Base-by-base conservation (phyloP, 306 rosid species). In the Crataegus laevigata region DNA sequence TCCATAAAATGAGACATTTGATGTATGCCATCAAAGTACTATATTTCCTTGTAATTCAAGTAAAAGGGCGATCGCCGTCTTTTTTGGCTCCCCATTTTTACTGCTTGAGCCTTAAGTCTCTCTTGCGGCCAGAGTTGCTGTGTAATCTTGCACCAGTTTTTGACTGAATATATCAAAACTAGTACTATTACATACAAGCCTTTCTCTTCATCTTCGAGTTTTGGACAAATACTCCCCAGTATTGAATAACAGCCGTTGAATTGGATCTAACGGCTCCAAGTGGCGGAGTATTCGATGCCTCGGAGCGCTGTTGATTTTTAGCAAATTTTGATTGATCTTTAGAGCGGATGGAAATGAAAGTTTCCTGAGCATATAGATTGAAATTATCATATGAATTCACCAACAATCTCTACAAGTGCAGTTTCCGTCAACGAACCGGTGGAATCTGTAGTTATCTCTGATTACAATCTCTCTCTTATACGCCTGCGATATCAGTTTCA, bases 31-130 rank as follows among this genome's bases (percentile, higher is more conserved):
- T 84, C 79, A 43, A 73, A 86, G 78, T 66, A 50, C 82, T 73
- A 69, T 75, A 69, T 64, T 78, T 29, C 51, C 80, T 59, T 18
- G 67, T 79, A 79, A 57, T 80, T 54, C 68, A n/a, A 81, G 77
- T 70, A 28, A 80, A 78, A 80, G 86, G 91, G 91, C 74, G 66
- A 89, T 76, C 74, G 88, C 88, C 85, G 45, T 60, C 82, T 90
- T 92, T 89, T 85, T 69, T 86, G 93, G 93, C 90, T 72, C 75
- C 85, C 86, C 79, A 71, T 67, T 66, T 78, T 50, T 47, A 47
- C 47, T 75, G 21, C 51, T 72, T 69, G 66, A 79, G 77, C 52
- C 75, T 77, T 68, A 30, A 77, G 15, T n/a, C 61, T 79, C 81
- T 72, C 43, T 75, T 69, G 76, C 82, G 84, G 74, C 77, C 51